Conservation (phyloP, 2,329 filamentous ascomycete genomes). For the Seiridium cupressi region DNA sequence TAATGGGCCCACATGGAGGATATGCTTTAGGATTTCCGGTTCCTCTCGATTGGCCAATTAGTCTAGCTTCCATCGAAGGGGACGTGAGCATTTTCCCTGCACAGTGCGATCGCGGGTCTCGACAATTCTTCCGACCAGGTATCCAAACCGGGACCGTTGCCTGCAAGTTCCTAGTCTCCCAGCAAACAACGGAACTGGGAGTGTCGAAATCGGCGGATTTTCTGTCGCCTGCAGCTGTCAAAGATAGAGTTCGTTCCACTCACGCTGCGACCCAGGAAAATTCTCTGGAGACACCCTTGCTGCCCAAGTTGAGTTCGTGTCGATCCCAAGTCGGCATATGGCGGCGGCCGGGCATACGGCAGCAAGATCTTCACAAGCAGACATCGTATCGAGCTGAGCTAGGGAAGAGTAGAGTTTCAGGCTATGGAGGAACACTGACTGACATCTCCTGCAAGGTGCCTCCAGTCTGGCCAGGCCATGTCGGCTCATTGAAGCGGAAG, state of each 20-base stretch:
- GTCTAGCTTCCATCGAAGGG: background rate
- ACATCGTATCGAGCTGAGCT: no score
- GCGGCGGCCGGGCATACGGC: no score
- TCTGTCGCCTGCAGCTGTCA: constrained; percentile 3
- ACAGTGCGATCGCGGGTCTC: background rate
- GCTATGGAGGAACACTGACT: no score
- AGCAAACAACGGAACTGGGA: background rate
- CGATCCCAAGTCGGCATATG: background rate
- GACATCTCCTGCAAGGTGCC: no score
- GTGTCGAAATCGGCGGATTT: background rate
- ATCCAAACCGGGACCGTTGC: background rate
- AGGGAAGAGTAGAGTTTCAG: no score
- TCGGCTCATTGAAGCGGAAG: background rate
- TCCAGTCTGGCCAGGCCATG: no score
- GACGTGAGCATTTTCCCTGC: background rate
- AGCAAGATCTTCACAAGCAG: no score
- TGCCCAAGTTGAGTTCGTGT: background rate
- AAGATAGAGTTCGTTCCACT: constrained; percentile 5
- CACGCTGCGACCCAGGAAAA: constrained; percentile 2
- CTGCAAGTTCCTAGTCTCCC: background rate
- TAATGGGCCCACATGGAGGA: background rate
- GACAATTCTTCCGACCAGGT: background rate
- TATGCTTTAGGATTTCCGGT: background rate
- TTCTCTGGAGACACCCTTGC: background rate
- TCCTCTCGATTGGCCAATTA: background rate